These are phyloP conservation scores for Apophysomyces trapeziformis DNA, from an alignment of 371 early-diverging fungal genomes.

Conservation along the genomic window DNA sequence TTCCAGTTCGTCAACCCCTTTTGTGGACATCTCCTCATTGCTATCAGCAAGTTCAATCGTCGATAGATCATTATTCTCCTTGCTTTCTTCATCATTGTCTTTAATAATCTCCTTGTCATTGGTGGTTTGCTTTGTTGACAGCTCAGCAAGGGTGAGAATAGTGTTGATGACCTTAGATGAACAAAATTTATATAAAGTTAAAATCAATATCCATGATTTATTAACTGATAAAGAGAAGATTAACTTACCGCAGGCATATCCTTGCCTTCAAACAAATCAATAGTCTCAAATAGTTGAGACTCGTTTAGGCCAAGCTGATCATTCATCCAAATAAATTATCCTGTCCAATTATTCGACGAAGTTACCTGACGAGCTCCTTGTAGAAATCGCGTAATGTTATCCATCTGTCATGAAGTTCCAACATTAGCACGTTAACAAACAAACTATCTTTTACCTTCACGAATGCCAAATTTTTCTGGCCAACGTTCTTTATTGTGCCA, in stretches of 20 bases:
- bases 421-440: background rate
- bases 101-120: conserved; percentile 6
- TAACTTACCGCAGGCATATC: conserved; percentile 77
- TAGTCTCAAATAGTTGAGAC: conserved; percentile 91
- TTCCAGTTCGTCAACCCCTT: conserved; percentile 8
- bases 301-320: conserved; percentile 75
- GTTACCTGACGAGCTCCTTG: conserved; percentile 62
- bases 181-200: conserved; percentile 4
- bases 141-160: conserved; percentile 34
- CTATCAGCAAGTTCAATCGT: background rate
- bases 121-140: conserved; percentile 27
- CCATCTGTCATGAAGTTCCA: conserved; percentile 65
- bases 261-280: conserved; percentile 90
- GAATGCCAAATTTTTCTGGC: conserved; percentile 47
- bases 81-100: conserved; percentile 13
- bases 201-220: background rate
- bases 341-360: background rate
- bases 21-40: background rate
- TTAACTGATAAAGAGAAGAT: too few relatives aligned
- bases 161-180: conserved; percentile 39
- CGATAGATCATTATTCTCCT: conserved; percentile 16
- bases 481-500: conserved; percentile 53
- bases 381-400: conserved; percentile 75
- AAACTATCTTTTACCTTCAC: conserved; percentile 32
- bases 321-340: background rate